Percentiles rank a stretch among this genome's conserved stretches.
Evolutionary conservation across 495 filamentous ascomycete genomes (phyloP).

Genomic region (Aspergillus ostianus): DNA sequence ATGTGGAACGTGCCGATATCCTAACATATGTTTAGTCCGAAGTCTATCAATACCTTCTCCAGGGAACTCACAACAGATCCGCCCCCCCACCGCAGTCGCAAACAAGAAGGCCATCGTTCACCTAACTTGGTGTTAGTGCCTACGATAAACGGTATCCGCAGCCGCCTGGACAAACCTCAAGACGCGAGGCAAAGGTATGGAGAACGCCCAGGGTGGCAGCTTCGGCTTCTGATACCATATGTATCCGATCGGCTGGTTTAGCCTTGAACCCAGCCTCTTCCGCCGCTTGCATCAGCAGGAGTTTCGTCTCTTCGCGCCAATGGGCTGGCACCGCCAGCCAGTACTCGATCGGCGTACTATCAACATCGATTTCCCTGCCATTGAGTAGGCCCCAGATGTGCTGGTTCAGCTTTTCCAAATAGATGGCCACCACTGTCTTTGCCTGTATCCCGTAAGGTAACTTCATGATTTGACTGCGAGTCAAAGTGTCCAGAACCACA

Average conservation of each 20-base stretch:
- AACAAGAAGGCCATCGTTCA: not conserved
- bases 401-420: not conserved
- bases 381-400: not conserved
- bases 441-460: not conserved
- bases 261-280: not conserved
- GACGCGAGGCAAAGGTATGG: not conserved
- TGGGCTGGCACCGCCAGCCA: not conserved
- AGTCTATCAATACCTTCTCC: not conserved
- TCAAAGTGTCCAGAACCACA: not conserved
- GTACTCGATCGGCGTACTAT: not conserved
- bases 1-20: not conserved
- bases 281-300: not conserved
- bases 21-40: not conserved
- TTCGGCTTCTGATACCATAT: not conserved
- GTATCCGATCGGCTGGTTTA: not conserved
- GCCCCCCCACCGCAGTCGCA: no score
- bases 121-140: not conserved
- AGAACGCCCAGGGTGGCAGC: not conserved
- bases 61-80: not conserved
- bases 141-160: not conserved
- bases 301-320: not conserved
- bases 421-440: not conserved
- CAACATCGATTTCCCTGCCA: not conserved
- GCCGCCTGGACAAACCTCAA: not conserved
- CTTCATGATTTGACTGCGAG: not conserved